Percentiles rank a stretch among this genome's conserved stretches.
phyloP scores from a whole-genome alignment of 331 rosid species.

The Saraca asoca region DNA sequence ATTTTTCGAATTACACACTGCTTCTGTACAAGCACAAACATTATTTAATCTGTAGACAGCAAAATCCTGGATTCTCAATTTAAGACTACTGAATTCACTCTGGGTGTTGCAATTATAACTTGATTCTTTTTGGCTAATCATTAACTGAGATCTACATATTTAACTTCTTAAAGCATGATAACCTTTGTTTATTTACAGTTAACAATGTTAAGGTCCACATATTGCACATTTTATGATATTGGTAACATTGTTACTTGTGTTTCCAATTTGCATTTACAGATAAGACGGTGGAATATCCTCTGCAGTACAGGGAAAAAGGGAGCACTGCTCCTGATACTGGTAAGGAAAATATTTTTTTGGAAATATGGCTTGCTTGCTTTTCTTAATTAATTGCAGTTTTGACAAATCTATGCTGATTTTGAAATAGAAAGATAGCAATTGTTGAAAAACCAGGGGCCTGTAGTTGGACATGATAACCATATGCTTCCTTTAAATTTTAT shows the following conservation, averaged over 20 bases:
- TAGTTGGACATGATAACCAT: constrained; percentile 22
- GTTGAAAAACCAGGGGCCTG: neutral
- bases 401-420: constrained; percentile 3
- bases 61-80: neutral
- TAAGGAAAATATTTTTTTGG: constrained; percentile 41
- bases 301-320: constrained; percentile 69
- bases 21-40: constrained; percentile 17
- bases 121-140: constrained; percentile 12
- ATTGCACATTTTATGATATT: constrained; percentile 7
- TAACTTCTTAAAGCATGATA: constrained; percentile 15
- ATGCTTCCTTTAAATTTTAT: constrained; percentile 7
- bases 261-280: constrained; percentile 51
- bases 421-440: constrained; percentile 12
- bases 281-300: constrained; percentile 65
- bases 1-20: neutral
- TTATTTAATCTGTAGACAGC: constrained; percentile 2
- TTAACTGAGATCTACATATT: constrained; percentile 18
- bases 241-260: constrained; percentile 24
- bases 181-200: constrained; percentile 18
- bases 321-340: constrained; percentile 62
- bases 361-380: constrained; percentile 19
- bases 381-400: constrained; percentile 10
- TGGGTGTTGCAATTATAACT: constrained; percentile 11
- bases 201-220: constrained; percentile 14
- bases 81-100: neutral